Evolutionary conservation across 2,329 filamentous ascomycete species (phyloP), one percentile per base, ranked within the genome.

Genomic region (Xenoacremonium recifei): DNA sequence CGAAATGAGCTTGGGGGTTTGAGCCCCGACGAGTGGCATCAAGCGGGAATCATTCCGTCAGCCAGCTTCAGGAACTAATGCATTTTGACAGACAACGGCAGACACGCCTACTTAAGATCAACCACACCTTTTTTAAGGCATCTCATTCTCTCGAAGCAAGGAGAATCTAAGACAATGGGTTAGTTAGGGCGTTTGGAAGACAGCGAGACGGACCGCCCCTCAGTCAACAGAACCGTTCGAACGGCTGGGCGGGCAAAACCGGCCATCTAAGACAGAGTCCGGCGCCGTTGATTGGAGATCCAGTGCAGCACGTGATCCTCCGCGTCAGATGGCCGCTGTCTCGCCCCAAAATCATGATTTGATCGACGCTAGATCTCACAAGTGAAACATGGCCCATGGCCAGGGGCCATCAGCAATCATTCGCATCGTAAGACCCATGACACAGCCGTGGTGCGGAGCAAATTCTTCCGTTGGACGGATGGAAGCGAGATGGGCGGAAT

Each of bases 361-460:
- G 48, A 48, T 48, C 35, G 35, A 39, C 37, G 31, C 34, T 23
- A 50, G 50, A 54, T 54, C 51, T 51, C 20, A 39, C 39, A 40
- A 42, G 36, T 53, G 48, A 53, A 51, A 51, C 50, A 43, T 21
- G 21, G 37, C 25, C 15, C 29, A 7, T 16, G 35, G 40, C 25
- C 20, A 25, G 19, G 20, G 35, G 35, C 42, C 44, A 31, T 23
- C 32, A 31, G 40, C 40, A 25, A 40, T 23, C 17, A 21, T 23
- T 7, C 23, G 23, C 13, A 27, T 27, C 23, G 23, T 27, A 27
- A 27, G 23, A 27, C 23, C 9, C 23, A 27, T 27, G 9, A 27
- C 9, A 27, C 23, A 9, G 7, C 13, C 23, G 23, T 27, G 13
- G 13, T 13, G 23, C 23, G 23, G 23, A 27, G 23, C 23, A 27